Evolutionary conservation across 73 alveolate genomes (phyloP).

Genomic region (Paramecium tetraurelia): DNA sequence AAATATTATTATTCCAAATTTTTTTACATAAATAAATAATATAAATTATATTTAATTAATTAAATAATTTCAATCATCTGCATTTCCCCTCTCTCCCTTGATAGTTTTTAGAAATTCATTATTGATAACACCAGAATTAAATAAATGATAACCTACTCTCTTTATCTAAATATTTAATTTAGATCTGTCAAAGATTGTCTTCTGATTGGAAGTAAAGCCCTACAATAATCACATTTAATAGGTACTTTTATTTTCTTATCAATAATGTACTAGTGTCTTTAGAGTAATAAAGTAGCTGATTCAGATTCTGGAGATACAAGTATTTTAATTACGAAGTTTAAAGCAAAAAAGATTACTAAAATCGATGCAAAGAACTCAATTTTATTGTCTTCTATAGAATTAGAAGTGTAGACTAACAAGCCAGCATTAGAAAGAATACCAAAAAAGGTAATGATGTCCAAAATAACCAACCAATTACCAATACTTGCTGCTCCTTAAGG

Average conservation of each 20-base stretch:
- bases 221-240: not conserved
- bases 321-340: not conserved
- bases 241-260: constrained; percentile 27
- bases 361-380: not conserved
- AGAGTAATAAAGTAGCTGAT: not conserved
- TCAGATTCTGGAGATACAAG: constrained; percentile 48
- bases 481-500: constrained; percentile 69
- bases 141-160: not conserved
- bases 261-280: constrained; percentile 32
- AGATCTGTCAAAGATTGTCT: not conserved
- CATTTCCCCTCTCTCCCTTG: not conserved
- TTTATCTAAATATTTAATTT: not conserved
- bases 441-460: constrained; percentile 50
- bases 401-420: constrained; percentile 39
- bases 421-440: constrained; percentile 68
- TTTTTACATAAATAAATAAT: not conserved
- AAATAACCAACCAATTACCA: constrained; percentile 61
- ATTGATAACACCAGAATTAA: not conserved
- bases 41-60: not conserved
- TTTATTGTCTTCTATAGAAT: not conserved
- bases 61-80: not conserved
- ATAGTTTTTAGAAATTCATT: not conserved
- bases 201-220: not conserved
- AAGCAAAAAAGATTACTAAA: constrained; percentile 19
- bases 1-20: not conserved